Base-by-base conservation (phyloP, 2,329 filamentous ascomycete species). In the Colletotrichum caudatum region DNA sequence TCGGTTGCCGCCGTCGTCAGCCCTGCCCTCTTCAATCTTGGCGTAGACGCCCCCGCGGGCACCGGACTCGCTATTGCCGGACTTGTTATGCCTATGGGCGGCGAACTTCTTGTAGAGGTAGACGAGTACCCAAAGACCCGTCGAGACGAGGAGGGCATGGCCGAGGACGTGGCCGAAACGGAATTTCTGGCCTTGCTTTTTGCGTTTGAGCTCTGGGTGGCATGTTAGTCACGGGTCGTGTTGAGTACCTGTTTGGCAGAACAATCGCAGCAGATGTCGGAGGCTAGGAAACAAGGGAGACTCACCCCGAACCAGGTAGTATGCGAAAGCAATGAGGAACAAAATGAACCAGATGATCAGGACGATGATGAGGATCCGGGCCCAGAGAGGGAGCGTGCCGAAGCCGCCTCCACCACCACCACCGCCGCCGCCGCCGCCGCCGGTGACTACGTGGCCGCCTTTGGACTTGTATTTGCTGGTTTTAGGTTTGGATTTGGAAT, bases 81-180 rank as follows among this genome's bases (percentile, higher is more conserved):
- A 51, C 54, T 62, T 54, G 46, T 58, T 51, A 58, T 58, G 64
- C 29, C 37, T 33, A 26, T 14, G n/a, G 41, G 54, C 48, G 48
- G 50, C 2, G 74, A 76, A 29, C 75, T 80, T 59, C 74, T 81
- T 48, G 72, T 68, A 53, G 73, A 78, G 35, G 20, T 37, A 58
- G 76, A 79, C 57, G 74, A 74, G n/a, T 35, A 76, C 14, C 69
- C 69, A 63, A 73, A 76, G 14, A 71, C 76, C 39, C 61, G 66
- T 73, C 1, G 72, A 73, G 2, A 72, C 51, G 41, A 64, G 54
- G n/a, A 74, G 59, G 63, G 73, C 71, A 12, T 61, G 44, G 53
- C 63, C 61, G 44, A 74, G 23, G 58, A 65, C 73, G 61, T 60
- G 66, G 44, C 63, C 67, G 20, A 66, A 14, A 54, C 73, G 71